A percentile compares a stretch with the other conserved stretches of the same genome.
phyloP scores from a whole-genome alignment of 345 rosid species.

The Lumnitzera littorea region DNA sequence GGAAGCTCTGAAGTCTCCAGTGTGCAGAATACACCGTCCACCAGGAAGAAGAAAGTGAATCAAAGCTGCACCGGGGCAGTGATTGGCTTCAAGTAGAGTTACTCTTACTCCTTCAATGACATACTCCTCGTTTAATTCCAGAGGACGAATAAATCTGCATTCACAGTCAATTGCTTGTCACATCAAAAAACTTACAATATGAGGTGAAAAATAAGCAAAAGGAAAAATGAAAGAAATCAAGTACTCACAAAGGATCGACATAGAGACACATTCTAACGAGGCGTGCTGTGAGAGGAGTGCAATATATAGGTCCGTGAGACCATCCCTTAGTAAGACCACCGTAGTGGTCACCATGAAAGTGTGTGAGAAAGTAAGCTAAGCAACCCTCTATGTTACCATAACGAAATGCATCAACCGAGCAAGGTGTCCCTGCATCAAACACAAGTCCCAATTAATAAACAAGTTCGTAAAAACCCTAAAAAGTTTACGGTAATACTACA shows the following conservation, averaged over 20 bases:
- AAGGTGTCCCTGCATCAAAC: constrained; percentile 46
- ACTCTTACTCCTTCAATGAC: constrained; percentile 47
- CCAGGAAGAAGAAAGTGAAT: constrained; percentile 46
- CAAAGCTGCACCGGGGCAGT: constrained; percentile 77
- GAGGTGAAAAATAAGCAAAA: background rate
- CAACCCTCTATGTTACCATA: constrained; percentile 54
- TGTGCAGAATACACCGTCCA: constrained; percentile 61
- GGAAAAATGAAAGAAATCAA: constrained; percentile 4
- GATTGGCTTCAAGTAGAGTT: constrained; percentile 69
- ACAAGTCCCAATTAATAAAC: background rate
- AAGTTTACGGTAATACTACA: too few species aligned
- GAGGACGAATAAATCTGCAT: constrained; percentile 43
- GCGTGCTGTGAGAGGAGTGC: constrained; percentile 57
- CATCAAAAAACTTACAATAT: background rate
- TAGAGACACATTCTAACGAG: constrained; percentile 55
- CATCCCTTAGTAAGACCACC: constrained; percentile 65
- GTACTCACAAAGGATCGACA: constrained; percentile 41
- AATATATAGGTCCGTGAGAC: constrained; percentile 71
- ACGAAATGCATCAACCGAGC: constrained; percentile 76
- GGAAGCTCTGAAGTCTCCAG: constrained; percentile 85
- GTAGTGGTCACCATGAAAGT: constrained; percentile 70
- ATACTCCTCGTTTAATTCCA: constrained; percentile 47
- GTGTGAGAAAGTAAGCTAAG: constrained; percentile 73
- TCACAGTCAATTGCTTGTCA: background rate
- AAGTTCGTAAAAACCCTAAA: background rate